Evolutionary conservation across 106 monocot species (phyloP).

Genomic region (Dendrobium officinale): DNA sequence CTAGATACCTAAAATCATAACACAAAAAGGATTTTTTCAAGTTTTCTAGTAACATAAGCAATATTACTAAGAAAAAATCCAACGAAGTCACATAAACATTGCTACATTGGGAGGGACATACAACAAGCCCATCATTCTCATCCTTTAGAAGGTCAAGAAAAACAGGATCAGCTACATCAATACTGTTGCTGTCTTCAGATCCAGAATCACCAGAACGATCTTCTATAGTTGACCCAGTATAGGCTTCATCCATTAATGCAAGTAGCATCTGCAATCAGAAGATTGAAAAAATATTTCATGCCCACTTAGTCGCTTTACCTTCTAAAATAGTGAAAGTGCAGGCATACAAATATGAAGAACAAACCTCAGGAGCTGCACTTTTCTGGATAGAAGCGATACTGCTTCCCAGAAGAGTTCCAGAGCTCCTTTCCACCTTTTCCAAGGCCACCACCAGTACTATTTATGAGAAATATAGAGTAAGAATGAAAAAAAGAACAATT

Average conservation of each 20-base stretch:
- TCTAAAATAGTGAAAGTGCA: neutral
- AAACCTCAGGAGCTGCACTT: conserved; percentile 88
- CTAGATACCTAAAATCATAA: neutral
- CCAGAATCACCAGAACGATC: conserved; percentile 66
- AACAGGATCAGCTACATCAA: conserved; percentile 72
- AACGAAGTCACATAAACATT: neutral
- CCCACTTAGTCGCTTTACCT: neutral
- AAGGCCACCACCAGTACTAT: conserved; percentile 77
- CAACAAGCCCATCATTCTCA: conserved; percentile 95
- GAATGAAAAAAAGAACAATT: neutral
- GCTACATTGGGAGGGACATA: conserved; percentile 27
- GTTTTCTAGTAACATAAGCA: neutral
- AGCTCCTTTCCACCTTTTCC: conserved; percentile 82
- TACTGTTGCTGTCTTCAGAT: conserved; percentile 62
- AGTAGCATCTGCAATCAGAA: conserved; percentile 69
- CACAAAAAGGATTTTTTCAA: neutral
- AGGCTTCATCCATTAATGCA: conserved; percentile 98
- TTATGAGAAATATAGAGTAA: neutral
- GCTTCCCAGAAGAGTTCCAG: conserved; percentile 84
- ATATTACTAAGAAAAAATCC: neutral
- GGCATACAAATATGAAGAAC: conserved; percentile 4
- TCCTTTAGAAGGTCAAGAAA: conserved; percentile 97
- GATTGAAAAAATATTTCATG: neutral
- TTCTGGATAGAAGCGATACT: conserved; percentile 98
- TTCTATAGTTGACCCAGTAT: conserved; percentile 85